A percentile compares a stretch with the other conserved stretches of the same genome.
Evolutionary conservation across 2,329 filamentous ascomycete genomes (phyloP).

Genomic region (Beauveria australis): DNA sequence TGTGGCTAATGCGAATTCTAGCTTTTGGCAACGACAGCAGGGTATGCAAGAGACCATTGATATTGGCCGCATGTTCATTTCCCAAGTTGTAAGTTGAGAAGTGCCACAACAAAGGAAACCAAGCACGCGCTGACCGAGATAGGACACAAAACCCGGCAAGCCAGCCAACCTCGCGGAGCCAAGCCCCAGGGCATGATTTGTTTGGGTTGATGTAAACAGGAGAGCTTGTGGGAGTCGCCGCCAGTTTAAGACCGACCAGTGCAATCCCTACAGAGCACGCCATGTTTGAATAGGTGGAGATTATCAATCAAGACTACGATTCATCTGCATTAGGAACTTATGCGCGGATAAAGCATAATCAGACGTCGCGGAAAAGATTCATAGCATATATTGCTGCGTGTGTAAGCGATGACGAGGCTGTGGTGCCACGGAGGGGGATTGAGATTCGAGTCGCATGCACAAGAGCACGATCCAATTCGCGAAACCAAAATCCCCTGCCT

Average conservation of each 20-base stretch:
- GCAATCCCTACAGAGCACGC: too few species aligned
- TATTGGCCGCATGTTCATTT: constrained; percentile 47
- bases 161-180: neutral
- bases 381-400: neutral
- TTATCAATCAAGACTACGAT: neutral
- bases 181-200: neutral
- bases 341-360: neutral
- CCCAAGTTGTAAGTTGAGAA: constrained; percentile 28
- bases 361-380: neutral
- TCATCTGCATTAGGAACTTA: neutral
- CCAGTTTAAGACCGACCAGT: too few species aligned
- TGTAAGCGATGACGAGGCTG: neutral
- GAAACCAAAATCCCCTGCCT: neutral
- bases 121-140: neutral
- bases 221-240: too few species aligned
- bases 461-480: neutral
- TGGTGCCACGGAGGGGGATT: neutral
- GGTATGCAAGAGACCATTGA: constrained; percentile 50
- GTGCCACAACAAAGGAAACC: neutral
- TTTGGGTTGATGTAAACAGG: neutral
- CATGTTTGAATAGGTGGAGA: neutral
- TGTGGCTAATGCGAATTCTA: constrained; percentile 22
- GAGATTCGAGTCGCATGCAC: constrained; percentile 1
- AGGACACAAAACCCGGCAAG: constrained; percentile 1
- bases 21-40: constrained; percentile 56